phyloP scores from a whole-genome alignment of 148 eudicot species.

The Fagopyrum esculentum region DNA sequence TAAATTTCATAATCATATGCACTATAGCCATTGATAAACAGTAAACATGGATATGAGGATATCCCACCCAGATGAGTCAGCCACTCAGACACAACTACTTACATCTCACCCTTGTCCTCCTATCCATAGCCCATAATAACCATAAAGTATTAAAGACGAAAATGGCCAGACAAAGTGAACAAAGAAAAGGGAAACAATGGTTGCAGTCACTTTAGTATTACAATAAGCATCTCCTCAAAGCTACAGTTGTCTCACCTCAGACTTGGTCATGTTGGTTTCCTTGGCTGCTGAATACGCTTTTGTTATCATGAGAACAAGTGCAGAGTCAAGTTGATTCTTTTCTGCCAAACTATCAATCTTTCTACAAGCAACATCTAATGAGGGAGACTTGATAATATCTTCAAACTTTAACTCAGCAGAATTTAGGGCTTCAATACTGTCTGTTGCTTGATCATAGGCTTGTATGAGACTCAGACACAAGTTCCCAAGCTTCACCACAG shows the following conservation, averaged over 20 bases:
- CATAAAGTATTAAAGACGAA: background rate
- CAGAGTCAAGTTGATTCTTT: constrained; percentile 84
- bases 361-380: constrained; percentile 74
- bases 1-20: background rate
- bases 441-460: constrained; percentile 71
- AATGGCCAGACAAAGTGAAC: too few relatives aligned
- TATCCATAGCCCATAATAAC: background rate
- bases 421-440: constrained; percentile 64
- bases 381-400: constrained; percentile 85
- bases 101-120: background rate
- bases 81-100: background rate
- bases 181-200: too few relatives aligned
- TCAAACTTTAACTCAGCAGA: constrained; percentile 81
- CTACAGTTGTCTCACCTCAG: constrained; percentile 46
- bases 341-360: constrained; percentile 81
- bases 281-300: constrained; percentile 96
- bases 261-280: constrained; percentile 76
- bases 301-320: constrained; percentile 64
- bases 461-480: constrained; percentile 70
- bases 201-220: too few relatives aligned
- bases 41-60: too few relatives aligned
- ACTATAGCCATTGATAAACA: background rate
- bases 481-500: constrained; percentile 54
- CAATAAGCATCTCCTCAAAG: too few relatives aligned
- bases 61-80: too few relatives aligned